These are phyloP conservation scores for Ilex paraguariensis DNA, from an alignment of 305 asterid genomes.

Conservation along the genomic window DNA sequence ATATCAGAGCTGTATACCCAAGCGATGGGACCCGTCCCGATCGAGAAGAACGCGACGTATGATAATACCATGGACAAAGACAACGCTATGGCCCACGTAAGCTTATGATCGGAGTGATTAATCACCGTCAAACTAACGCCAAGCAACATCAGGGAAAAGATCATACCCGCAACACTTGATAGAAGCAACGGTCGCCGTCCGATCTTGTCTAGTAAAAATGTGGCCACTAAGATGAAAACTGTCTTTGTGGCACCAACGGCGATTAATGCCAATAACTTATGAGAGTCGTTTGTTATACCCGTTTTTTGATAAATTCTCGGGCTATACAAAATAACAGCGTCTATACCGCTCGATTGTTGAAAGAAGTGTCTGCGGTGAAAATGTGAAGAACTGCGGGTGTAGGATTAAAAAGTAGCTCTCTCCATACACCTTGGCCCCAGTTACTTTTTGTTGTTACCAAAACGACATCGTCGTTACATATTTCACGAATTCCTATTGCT, in stretches of 20 bases:
- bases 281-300: slow-evolving; percentile 22
- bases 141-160: slow-evolving; percentile 27
- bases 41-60: slow-evolving; percentile 64
- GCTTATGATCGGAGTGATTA: slow-evolving; percentile 27
- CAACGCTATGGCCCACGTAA: slow-evolving; percentile 51
- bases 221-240: slow-evolving; percentile 44
- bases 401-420: slow-evolving; percentile 51
- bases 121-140: slow-evolving; percentile 38
- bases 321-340: slow-evolving; percentile 64
- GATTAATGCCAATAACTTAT: slow-evolving; percentile 54
- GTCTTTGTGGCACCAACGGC: slow-evolving; percentile 74
- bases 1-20: slow-evolving; percentile 84
- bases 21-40: slow-evolving; percentile 81
- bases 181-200: too few species aligned
- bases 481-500: slow-evolving; percentile 62
- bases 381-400: slow-evolving; percentile 59
- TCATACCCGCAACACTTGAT: too few species aligned
- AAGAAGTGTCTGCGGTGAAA: slow-evolving; percentile 57
- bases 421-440: slow-evolving; percentile 54
- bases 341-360: slow-evolving; percentile 73
- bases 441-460: slow-evolving; percentile 16
- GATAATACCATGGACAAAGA: slow-evolving; percentile 30
- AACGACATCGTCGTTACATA: slow-evolving; percentile 50
- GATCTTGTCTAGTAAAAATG: too few species aligned
- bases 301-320: slow-evolving; percentile 43